Evolutionary conservation across 805 yeast species (phyloP).

Genomic region (Lipomyces kockii): DNA sequence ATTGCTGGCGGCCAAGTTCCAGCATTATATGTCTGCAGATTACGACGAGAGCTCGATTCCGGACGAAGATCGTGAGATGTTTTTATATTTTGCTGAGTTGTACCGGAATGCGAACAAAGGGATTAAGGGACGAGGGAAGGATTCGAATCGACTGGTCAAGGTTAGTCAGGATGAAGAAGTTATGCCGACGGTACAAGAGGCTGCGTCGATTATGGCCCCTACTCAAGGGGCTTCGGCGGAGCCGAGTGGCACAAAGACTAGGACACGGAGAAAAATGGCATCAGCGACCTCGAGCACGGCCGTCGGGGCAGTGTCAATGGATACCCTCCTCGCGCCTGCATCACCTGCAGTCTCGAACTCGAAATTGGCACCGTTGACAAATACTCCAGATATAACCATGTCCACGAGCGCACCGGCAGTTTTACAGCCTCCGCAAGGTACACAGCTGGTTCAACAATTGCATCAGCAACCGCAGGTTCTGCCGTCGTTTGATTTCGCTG

Average conservation of each 20-base stretch:
- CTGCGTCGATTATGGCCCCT: constrained; percentile 44
- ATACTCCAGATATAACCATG: not conserved
- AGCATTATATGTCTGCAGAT: constrained; percentile 38
- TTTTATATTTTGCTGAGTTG: constrained; percentile 76
- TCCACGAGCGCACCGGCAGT: not conserved
- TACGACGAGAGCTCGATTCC: constrained; percentile 52
- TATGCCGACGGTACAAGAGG: constrained; percentile 52
- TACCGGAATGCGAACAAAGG: constrained; percentile 91
- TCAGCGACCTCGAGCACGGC: not conserved
- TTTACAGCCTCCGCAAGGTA: not conserved
- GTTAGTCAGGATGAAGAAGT: constrained; percentile 15
- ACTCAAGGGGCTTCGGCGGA: not conserved
- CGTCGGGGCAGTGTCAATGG: not conserved
- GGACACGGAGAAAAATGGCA: not conserved
- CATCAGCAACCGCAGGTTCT: not conserved
- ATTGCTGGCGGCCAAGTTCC: constrained; percentile 58
- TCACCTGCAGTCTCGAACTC: not conserved
- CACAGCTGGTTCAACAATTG: not conserved
- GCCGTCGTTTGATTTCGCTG: constrained; percentile 1
- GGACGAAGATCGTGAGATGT: constrained; percentile 64
- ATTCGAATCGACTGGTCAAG: constrained; percentile 35
- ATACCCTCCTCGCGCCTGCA: not conserved
- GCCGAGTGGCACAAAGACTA: not conserved
- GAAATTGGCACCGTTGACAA: not conserved
- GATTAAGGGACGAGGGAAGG: constrained; percentile 86